Percentiles rank a stretch among this genome's conserved stretches.
These are phyloP conservation scores for Termitomyces sp. DNA, from an alignment of 768 basidiomycete species.

Conservation along the genomic window DNA sequence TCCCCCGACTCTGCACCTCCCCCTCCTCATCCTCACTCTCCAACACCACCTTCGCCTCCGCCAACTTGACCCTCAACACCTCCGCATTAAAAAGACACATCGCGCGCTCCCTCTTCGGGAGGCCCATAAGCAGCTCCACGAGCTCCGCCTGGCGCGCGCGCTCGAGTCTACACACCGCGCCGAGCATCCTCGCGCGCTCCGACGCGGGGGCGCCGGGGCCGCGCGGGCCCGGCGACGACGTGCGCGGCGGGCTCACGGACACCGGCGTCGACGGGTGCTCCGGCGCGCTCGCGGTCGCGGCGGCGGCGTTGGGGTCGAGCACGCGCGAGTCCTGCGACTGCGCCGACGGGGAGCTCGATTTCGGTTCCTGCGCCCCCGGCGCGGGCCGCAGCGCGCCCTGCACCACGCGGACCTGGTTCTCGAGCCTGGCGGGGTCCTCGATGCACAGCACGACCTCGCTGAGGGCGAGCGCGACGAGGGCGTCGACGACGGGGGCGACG, in stretches of 20 bases:
- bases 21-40: constrained; percentile 41
- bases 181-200: constrained; percentile 70
- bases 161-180: constrained; percentile 63
- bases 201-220: constrained; percentile 37
- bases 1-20: no score
- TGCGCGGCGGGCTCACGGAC: constrained; percentile 73
- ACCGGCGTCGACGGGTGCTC: constrained; percentile 87
- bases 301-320: constrained; percentile 50
- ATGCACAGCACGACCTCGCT: constrained; percentile 74
- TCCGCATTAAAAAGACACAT: constrained; percentile 89
- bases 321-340: constrained; percentile 73
- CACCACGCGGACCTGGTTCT: constrained; percentile 51
- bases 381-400: constrained; percentile 23
- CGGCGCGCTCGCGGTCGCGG: constrained; percentile 78
- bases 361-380: neutral
- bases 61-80: constrained; percentile 68
- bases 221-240: constrained; percentile 73
- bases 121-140: constrained; percentile 75
- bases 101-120: constrained; percentile 84
- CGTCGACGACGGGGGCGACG: constrained; percentile 63
- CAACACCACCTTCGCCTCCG: constrained; percentile 77
- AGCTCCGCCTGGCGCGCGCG: constrained; percentile 53
- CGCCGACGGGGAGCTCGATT: constrained; percentile 34
- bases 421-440: constrained; percentile 60
- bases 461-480: constrained; percentile 62